phyloP scores from a whole-genome alignment of 192 early-diverging fungal species.

The Coemansia sp. region DNA sequence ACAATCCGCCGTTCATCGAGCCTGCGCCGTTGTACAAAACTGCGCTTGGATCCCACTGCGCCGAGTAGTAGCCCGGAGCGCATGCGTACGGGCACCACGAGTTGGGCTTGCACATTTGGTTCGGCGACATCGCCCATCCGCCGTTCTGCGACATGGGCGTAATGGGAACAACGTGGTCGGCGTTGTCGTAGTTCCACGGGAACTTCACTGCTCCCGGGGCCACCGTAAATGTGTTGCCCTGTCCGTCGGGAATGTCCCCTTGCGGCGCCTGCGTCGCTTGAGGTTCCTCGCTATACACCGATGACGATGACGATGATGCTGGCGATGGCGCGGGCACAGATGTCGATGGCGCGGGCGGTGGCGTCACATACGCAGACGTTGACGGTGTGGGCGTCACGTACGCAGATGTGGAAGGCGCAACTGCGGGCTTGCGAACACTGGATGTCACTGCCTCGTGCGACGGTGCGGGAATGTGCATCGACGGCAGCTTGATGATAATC shows the following conservation, averaged over 20 bases:
- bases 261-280: not conserved
- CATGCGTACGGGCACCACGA: conserved; percentile 53
- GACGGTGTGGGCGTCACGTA: not conserved
- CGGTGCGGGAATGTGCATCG: not conserved
- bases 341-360: not conserved
- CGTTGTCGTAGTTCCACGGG: conserved; percentile 50
- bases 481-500: conserved; percentile 8
- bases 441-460: not conserved
- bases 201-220: conserved; percentile 36
- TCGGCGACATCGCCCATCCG: conserved; percentile 55
- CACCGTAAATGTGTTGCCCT: conserved; percentile 44
- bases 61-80: conserved; percentile 45
- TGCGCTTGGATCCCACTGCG: conserved; percentile 45
- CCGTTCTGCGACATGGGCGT: conserved; percentile 32
- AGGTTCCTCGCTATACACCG: not conserved
- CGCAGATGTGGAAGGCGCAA: not conserved
- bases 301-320: not conserved
- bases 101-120: conserved; percentile 38
- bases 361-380: not conserved
- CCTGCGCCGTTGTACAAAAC: conserved; percentile 33
- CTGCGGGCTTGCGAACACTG: not conserved
- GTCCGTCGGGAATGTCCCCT: conserved; percentile 37
- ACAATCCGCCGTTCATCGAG: conserved; percentile 53
- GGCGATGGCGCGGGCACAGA: not conserved
- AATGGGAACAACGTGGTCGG: conserved; percentile 42